These are phyloP conservation scores for Nannizziopsis barbatae DNA, from an alignment of 2,329 filamentous ascomycete species.

Conservation along the genomic window DNA sequence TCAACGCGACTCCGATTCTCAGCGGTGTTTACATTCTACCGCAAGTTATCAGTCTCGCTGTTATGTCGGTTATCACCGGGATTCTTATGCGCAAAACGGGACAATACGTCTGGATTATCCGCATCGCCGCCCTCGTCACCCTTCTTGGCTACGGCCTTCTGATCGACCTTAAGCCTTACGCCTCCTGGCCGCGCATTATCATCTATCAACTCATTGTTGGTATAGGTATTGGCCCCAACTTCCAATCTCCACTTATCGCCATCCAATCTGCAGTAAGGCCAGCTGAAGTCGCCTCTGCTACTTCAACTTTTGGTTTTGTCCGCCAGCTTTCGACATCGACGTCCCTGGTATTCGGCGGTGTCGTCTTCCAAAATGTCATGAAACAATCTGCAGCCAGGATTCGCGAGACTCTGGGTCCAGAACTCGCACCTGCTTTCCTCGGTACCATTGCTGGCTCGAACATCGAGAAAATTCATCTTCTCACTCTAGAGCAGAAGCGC, in stretches of 20 bases:
- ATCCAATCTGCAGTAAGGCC: slow-evolving; percentile 52
- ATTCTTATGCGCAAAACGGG: slow-evolving; percentile 65
- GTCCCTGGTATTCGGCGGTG: slow-evolving; percentile 48
- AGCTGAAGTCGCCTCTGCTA: slow-evolving; percentile 52
- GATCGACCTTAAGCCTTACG: slow-evolving; percentile 46
- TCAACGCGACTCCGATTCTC: slow-evolving; percentile 56
- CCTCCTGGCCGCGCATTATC: slow-evolving; percentile 40
- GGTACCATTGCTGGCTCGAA: slow-evolving; percentile 19
- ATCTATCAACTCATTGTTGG: slow-evolving; percentile 50
- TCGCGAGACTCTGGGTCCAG: slow-evolving; percentile 12
- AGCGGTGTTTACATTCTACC: slow-evolving; percentile 67
- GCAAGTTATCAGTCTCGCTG: slow-evolving; percentile 54
- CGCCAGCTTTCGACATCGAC: slow-evolving; percentile 48
- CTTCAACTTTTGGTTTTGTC: slow-evolving; percentile 50
- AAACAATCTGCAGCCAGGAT: slow-evolving; percentile 12
- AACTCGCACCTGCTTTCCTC: slow-evolving; percentile 12
- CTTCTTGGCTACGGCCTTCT: slow-evolving; percentile 56
- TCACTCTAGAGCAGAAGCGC: slow-evolving; percentile 21
- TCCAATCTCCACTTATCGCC: slow-evolving; percentile 52
- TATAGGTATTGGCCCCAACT: slow-evolving; percentile 52
- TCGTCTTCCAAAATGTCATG: slow-evolving; percentile 36
- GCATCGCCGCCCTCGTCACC: slow-evolving; percentile 47
- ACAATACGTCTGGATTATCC: slow-evolving; percentile 52
- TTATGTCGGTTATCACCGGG: slow-evolving; percentile 50
- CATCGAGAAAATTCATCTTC: slow-evolving; percentile 26